Evolutionary conservation across 768 basidiomycete genomes (phyloP).

Genomic region (Amanita jacksonii): DNA sequence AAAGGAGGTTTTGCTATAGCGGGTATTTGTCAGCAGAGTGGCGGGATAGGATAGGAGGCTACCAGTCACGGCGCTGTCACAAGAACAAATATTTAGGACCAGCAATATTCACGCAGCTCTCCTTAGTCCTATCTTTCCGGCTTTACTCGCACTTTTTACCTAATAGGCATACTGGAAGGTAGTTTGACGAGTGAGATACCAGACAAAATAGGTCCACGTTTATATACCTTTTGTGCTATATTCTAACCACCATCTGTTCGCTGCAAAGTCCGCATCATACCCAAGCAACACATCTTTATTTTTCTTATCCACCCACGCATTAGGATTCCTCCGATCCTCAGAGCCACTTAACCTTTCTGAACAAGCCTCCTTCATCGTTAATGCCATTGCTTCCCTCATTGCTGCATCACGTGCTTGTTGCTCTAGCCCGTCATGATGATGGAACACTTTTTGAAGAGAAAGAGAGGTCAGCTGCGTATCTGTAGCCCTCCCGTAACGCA

Average conservation of each 20-base stretch:
- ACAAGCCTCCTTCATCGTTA: constrained; percentile 20
- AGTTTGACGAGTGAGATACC: too few species aligned
- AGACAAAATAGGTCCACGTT: too few species aligned
- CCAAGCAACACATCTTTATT: constrained; percentile 39
- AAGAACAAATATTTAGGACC: too few species aligned
- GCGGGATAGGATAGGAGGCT: too few species aligned
- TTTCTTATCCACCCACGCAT: constrained; percentile 47
- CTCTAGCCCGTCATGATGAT: constrained; percentile 47
- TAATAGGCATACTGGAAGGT: too few species aligned
- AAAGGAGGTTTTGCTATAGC: too few species aligned
- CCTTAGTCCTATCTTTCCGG: too few species aligned
- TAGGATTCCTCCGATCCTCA: constrained; percentile 25
- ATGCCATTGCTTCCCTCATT: constrained; percentile 42
- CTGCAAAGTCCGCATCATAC: constrained; percentile 46
- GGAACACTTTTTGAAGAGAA: constrained; percentile 44
- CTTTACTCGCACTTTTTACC: too few species aligned
- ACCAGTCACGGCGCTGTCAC: too few species aligned
- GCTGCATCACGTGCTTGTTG: constrained; percentile 40
- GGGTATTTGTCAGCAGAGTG: too few species aligned
- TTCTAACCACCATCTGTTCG: constrained; percentile 35
- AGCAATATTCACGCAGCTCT: too few species aligned
- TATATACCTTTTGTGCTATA: background rate
- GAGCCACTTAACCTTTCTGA: constrained; percentile 12
- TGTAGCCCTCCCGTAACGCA: constrained; percentile 42
- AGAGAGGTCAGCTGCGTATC: constrained; percentile 40